Base-by-base conservation (phyloP, 352 stramenopile genomes). In the Halophytophthora batemanensis region DNA sequence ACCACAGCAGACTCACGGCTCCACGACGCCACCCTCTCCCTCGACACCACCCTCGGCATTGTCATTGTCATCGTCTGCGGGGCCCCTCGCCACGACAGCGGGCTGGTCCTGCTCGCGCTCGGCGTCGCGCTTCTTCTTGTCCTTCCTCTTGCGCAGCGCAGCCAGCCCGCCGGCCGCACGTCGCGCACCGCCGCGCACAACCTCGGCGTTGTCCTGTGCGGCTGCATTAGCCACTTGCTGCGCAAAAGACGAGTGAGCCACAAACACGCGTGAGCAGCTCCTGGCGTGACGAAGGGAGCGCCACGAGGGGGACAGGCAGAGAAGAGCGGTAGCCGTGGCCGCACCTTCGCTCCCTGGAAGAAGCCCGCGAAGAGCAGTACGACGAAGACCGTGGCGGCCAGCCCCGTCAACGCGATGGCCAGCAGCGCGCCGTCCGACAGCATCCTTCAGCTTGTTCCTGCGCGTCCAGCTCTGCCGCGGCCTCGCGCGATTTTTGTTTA, bases 301-400 rank as follows among this genome's bases (percentile, higher is more conserved):
- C n/a, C n/a, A 45, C 31, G 15, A 45, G 3, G 15, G n/a, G 38
- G 17, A 3, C 15, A 50, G 6, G 38, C 33, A 14, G 13, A 46
- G 3, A 46, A 7, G 21, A 48, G 14, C 5, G 22, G 28, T 11
- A 37, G 21, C 19, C 2, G n/a, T 18, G 13, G 50, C 12, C 64
- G 31, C 40, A 85, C 72, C 61, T 69, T 58, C 1, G 59, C 43
- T 13, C 66, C 50, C 11, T 48, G 53, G 61, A 87, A 88, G 62
- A 84, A 84, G n/a, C 80, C 80, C 1, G 74, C 69, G 17, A 85
- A 63, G 61, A 81, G 87, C 38, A 90, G 77, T 17, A 88, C 56
- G 35, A 74, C 28, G 41, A 70, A 53, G 43, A 90, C 58, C 19
- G 74, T 88, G 22, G 61, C 45, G 54, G 51, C 62, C 41, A 90